phyloP scores from a whole-genome alignment of 805 yeast genomes.

The Teunomyces kruisii region DNA sequence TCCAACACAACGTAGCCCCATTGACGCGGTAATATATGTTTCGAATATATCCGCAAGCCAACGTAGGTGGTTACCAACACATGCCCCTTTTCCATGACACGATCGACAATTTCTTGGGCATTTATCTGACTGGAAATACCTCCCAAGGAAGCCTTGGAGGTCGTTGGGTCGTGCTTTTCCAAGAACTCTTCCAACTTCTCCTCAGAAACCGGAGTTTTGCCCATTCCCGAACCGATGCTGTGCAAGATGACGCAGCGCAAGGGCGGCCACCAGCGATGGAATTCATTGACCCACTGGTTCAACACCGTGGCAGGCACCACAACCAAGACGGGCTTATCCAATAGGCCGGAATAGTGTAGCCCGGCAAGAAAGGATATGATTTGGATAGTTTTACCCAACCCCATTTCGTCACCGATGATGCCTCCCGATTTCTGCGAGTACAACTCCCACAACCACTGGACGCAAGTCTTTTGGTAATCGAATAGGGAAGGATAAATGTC shows the following conservation, averaged over 20 bases:
- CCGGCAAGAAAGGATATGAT: slow-evolving; percentile 90
- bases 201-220: slow-evolving; percentile 25
- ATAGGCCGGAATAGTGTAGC: slow-evolving; percentile 72
- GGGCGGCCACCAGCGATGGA: slow-evolving; percentile 98
- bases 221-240: slow-evolving; percentile 89
- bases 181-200: slow-evolving; percentile 52
- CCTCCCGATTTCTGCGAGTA: slow-evolving; percentile 90
- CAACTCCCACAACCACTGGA: slow-evolving; percentile 97
- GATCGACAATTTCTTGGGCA: slow-evolving; percentile 51
- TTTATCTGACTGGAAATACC: slow-evolving; percentile 34
- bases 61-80: slow-evolving; percentile 90
- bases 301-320: slow-evolving; percentile 97
- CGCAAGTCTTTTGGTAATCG: slow-evolving; percentile 94
- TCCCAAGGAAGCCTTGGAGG: slow-evolving; percentile 20
- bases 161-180: slow-evolving; percentile 43
- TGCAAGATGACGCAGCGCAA: slow-evolving; percentile 82
- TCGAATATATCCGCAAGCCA: slow-evolving; percentile 71
- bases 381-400: slow-evolving; percentile 93
- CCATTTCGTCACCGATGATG: slow-evolving; percentile 97
- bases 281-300: slow-evolving; percentile 95
- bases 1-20: slow-evolving; percentile 94
- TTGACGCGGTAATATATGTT: slow-evolving; percentile 56
- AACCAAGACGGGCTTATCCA: slow-evolving; percentile 75
- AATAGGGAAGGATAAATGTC: slow-evolving; percentile 84
- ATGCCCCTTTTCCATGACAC: slow-evolving; percentile 69